A percentile compares a stretch with the other conserved stretches of the same genome.
phyloP scores from a whole-genome alignment of 768 basidiomycete species.

The Tricholoma sp. region DNA sequence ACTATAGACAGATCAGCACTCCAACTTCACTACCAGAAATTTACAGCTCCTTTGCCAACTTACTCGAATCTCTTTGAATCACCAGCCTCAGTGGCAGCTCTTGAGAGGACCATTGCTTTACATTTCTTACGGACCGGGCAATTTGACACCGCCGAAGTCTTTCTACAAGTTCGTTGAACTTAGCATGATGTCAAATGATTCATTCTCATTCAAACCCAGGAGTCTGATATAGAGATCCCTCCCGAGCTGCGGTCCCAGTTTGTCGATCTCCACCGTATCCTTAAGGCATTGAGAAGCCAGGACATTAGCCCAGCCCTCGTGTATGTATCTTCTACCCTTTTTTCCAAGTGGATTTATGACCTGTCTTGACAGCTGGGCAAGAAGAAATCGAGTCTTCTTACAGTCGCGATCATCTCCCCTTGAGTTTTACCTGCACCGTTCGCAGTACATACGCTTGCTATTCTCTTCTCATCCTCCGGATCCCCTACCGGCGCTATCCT shows the following conservation, averaged over 20 bases:
- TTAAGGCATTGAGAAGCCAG: slow-evolving; percentile 58
- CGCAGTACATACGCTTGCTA: slow-evolving; percentile 80
- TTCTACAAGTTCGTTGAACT: slow-evolving; percentile 52
- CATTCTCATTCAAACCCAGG: slow-evolving; percentile 36
- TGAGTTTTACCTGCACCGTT: slow-evolving; percentile 87
- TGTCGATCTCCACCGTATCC: slow-evolving; percentile 64
- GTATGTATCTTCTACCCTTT: slow-evolving; percentile 32
- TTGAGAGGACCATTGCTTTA: slow-evolving; percentile 66
- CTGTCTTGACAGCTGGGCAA: slow-evolving; percentile 65
- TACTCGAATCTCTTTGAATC: slow-evolving; percentile 68
- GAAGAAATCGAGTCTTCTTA: slow-evolving; percentile 60
- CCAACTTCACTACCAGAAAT: slow-evolving; percentile 39
- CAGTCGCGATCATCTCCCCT: slow-evolving; percentile 69
- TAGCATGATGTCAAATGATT: background rate
- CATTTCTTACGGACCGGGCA: slow-evolving; percentile 82
- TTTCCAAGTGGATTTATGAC: background rate
- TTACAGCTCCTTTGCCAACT: slow-evolving; percentile 54
- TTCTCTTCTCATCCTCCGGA: slow-evolving; percentile 57
- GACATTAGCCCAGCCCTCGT: slow-evolving; percentile 75
- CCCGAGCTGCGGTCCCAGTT: slow-evolving; percentile 51
- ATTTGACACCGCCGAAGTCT: slow-evolving; percentile 70
- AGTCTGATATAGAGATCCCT: slow-evolving; percentile 57
- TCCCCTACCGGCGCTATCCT: slow-evolving; percentile 58
- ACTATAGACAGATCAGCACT: background rate
- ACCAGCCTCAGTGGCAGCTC: slow-evolving; percentile 47